phyloP scores from a whole-genome alignment of 768 basidiomycete genomes.

The Termitomyces sp. region DNA sequence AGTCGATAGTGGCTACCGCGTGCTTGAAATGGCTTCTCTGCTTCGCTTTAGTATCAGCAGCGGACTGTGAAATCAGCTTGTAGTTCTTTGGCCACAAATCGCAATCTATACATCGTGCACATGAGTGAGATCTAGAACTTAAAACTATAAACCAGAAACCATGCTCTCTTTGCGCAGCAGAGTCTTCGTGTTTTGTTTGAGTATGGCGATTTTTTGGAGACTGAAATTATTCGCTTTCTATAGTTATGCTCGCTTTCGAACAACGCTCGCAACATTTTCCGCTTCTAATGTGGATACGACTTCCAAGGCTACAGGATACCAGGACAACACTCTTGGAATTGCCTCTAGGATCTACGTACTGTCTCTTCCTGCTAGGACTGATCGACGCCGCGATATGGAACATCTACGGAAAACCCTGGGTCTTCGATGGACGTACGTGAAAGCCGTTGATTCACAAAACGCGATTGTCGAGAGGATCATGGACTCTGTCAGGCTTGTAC shows the following conservation, averaged over 20 bases:
- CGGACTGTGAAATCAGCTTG: too few relatives aligned
- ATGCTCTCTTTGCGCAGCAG: conserved; percentile 4
- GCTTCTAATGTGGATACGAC: background rate
- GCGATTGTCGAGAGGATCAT: conserved; percentile 34
- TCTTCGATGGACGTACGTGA: conserved; percentile 48
- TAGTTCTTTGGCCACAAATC: too few relatives aligned
- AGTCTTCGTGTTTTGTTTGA: background rate
- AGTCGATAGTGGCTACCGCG: background rate
- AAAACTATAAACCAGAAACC: background rate
- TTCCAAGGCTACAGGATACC: background rate
- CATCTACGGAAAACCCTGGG: conserved; percentile 37
- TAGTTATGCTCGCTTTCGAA: background rate
- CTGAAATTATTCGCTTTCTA: background rate
- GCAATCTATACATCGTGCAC: too few relatives aligned
- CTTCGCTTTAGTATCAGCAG: background rate
- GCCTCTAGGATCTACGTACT: conserved; percentile 47
- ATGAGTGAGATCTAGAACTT: background rate
- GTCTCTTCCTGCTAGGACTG: conserved; percentile 50
- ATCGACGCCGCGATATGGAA: conserved; percentile 57
- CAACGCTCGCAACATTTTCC: background rate
- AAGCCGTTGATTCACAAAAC: conserved; percentile 39
- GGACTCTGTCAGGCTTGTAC: conserved; percentile 32
- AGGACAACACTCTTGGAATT: conserved; percentile 26
- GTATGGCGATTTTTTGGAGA: background rate
- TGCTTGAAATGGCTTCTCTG: background rate